Base-by-base conservation (phyloP, 768 basidiomycete species). In the Daedaleopsis sinensis region DNA sequence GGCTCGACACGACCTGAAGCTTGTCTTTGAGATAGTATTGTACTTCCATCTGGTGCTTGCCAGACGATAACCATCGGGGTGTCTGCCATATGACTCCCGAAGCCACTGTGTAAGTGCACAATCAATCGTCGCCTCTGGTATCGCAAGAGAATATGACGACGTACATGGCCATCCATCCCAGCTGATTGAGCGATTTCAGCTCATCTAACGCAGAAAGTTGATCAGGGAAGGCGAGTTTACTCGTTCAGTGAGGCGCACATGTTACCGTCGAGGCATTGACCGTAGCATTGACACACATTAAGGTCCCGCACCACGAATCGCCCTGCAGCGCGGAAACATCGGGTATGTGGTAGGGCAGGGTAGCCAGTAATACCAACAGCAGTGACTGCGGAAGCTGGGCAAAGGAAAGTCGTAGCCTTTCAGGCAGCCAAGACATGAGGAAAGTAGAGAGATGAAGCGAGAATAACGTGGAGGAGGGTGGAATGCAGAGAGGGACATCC, bases 21-120 rank as follows among this genome's bases (percentile, higher is more conserved):
- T 66, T 78, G 76, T 5, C 88, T 77, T 60, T 90, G 88, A 11
- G 85, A 86, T 53, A 90, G 68, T 1, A 85, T 84, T 47, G 79
- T 77, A 6, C 80, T 76, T 2, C 82, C 83, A 66, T 89, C 84
- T 3, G 75, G 68, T 65, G 76, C 79, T 10, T 76, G 74, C 82
- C 82, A 83, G 27, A 77, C 66, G n/a, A 89, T 81, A 59, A 89
- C 79, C 80, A 87, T 85, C 44, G 80, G 79, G 0, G 81, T 77
- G 49, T 75, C 66, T n/a, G 74, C 67, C 84, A 86, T 85, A 46
- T 69, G 73, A 35, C 58, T 62, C 5, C 86, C 85, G 67, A 82
- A 86, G 13, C 84, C 84, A 19, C 66, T 70, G 55, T 2, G 15
- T 38, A 64, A 32, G 58, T 61, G 56, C 43, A 51, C 68, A 35